Evolutionary conservation across 1,284 basidiomycete genomes (phyloP).

Genomic region (Porogramme epimiltina): DNA sequence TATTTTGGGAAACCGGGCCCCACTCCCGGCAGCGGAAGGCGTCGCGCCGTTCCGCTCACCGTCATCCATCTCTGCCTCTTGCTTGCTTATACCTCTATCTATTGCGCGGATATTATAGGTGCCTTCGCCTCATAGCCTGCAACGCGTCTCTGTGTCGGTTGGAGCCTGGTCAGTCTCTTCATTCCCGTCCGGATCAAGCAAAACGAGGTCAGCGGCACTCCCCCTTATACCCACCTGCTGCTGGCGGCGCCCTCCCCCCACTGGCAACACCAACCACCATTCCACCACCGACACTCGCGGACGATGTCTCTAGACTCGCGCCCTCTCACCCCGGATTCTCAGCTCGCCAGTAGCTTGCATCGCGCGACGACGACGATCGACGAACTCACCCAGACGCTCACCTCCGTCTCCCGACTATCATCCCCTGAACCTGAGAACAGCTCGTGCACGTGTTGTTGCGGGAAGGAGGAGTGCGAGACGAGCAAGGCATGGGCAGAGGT

Average conservation of each 20-base stretch:
- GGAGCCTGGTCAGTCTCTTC: slow-evolving; percentile 7
- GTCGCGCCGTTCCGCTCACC: too few species aligned
- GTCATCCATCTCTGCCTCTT: background rate
- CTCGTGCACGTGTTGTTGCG: slow-evolving; percentile 63
- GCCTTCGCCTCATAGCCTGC: too few species aligned
- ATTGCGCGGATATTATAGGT: background rate
- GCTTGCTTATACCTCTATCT: background rate
- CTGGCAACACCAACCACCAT: background rate
- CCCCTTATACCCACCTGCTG: slow-evolving; percentile 16
- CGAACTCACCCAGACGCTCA: slow-evolving; percentile 71
- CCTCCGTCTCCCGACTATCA: slow-evolving; percentile 67
- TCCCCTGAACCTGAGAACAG: slow-evolving; percentile 62
- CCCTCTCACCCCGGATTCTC: slow-evolving; percentile 54
- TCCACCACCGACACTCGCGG: slow-evolving; percentile 1
- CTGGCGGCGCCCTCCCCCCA: slow-evolving; percentile 12
- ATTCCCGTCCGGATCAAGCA: slow-evolving; percentile 3
- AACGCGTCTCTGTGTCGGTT: background rate
- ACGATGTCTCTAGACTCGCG: slow-evolving; percentile 29
- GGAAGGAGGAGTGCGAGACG: slow-evolving; percentile 62
- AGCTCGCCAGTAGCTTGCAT: slow-evolving; percentile 56
- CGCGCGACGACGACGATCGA: slow-evolving; percentile 71
- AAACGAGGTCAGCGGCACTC: slow-evolving; percentile 4
- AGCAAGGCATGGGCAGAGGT: slow-evolving; percentile 63
- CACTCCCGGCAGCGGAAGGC: too few species aligned
- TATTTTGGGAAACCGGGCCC: too few species aligned